Evolutionary conservation across 768 basidiomycete genomes (phyloP), one percentile per base, ranked within the genome.

Genomic region (Mycena haematopus): DNA sequence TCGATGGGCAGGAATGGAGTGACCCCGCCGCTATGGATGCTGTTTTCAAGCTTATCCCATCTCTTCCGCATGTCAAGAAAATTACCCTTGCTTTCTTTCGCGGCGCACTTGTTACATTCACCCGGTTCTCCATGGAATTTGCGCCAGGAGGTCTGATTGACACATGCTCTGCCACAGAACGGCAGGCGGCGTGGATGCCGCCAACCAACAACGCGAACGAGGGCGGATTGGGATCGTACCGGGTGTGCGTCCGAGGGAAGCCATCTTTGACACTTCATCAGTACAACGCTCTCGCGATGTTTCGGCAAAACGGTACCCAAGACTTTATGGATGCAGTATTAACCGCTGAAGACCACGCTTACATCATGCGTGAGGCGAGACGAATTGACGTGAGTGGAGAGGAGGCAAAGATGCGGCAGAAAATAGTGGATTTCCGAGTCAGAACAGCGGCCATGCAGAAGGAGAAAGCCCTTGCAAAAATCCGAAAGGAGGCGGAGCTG

Each of bases 141-240:
- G 68, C 66, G 27, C 65, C 69, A 13, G 71, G 71, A 29, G 74
- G 76, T 7, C 3, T 65, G 3, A 74, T 77, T 64, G 73, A 72
- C 58, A 17, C 45, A 14, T 56, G 58, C 7, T 67, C 67, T 6
- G 36, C 50, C 1, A 63, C 68, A 29, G 72, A 76, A 51, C 42
- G 51, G 15, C 50, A 62, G 0, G 25, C 52, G 19, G 70, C 71
- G 22, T 76, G 67, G 64, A 66, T 77, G 65, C 71, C 73, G 13
- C 14, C 72, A 2, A 74, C 74, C 19, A 77, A 76, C 64, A 15
- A 38, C 15, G 36, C 13, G 13, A 38, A 38, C 15, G 36, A 38
- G 14, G 36, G 36, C 36, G 13, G 73, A 75, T 15, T 38, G 5
- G 36, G 36, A 58, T 64, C 56, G 6, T 74, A 75, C 15, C 10